A percentile compares a stretch with the other conserved stretches of the same genome.
Conservation (phyloP, 2,329 filamentous ascomycete genomes). For the Colletotrichum phormii region DNA sequence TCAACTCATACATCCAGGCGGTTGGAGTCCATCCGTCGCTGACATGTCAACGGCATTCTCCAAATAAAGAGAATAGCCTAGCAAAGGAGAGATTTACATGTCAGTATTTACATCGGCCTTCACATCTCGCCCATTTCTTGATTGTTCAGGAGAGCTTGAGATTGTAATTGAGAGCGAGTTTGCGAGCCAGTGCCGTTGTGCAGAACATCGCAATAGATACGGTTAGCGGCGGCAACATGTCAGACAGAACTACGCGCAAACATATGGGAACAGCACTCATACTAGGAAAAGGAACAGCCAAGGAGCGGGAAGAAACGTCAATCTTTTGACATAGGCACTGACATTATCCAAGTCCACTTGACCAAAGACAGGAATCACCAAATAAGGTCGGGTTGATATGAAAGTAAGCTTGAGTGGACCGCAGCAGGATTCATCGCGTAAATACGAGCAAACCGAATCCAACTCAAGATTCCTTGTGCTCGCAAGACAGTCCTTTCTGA, state of each 20-base stretch:
- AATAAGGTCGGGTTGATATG: background rate
- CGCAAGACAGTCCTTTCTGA: background rate
- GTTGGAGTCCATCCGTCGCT: background rate
- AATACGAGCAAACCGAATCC: background rate
- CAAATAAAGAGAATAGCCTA: background rate
- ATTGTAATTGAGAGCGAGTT: background rate
- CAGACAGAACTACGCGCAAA: background rate
- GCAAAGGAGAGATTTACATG: too few species aligned
- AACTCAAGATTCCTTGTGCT: background rate
- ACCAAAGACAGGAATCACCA: background rate
- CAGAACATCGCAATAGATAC: background rate
- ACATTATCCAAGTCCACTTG: background rate
- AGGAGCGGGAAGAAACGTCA: background rate
- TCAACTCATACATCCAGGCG: background rate
- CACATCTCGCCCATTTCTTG: background rate
- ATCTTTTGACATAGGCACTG: background rate
- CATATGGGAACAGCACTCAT: background rate
- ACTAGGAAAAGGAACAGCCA: background rate
- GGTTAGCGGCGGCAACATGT: background rate
- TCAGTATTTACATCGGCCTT: too few species aligned
- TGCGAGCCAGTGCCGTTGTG: background rate
- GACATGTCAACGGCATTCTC: background rate
- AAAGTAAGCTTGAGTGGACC: background rate
- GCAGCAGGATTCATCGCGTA: background rate
- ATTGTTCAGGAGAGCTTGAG: background rate